These are phyloP conservation scores for Fomitopsis palustris DNA, from an alignment of 1,284 basidiomycete genomes.

Conservation along the genomic window DNA sequence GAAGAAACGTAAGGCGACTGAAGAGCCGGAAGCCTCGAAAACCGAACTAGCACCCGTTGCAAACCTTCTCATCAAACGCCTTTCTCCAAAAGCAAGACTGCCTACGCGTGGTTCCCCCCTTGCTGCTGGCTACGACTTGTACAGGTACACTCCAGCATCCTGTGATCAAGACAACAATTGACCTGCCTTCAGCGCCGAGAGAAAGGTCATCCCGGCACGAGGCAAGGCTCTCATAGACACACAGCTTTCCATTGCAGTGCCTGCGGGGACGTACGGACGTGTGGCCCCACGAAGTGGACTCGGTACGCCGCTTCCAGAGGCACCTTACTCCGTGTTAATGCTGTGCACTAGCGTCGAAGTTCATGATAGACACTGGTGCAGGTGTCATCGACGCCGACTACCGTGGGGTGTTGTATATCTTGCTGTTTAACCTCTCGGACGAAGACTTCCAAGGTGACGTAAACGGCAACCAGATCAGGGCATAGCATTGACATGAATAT, in stretches of 20 bases:
- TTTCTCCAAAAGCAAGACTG: slow-evolving; percentile 78
- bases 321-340: not conserved
- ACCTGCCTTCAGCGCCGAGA: slow-evolving; percentile 58
- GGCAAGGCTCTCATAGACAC: slow-evolving; percentile 91
- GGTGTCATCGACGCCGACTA: slow-evolving; percentile 98
- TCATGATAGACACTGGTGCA: slow-evolving; percentile 95
- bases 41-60: slow-evolving; percentile 34
- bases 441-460: slow-evolving; percentile 80
- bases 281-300: slow-evolving; percentile 94
- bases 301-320: slow-evolving; percentile 43
- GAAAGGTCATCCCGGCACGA: slow-evolving; percentile 74
- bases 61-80: slow-evolving; percentile 81
- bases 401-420: slow-evolving; percentile 88
- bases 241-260: slow-evolving; percentile 90
- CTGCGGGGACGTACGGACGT: slow-evolving; percentile 90
- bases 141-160: slow-evolving; percentile 52
- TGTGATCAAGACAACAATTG: not conserved
- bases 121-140: slow-evolving; percentile 94
- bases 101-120: slow-evolving; percentile 86
- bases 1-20: slow-evolving; percentile 61
- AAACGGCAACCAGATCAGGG: not conserved
- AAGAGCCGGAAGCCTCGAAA: slow-evolving; percentile 25
- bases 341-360: slow-evolving; percentile 75
- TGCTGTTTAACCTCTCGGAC: slow-evolving; percentile 92
- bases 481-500: not conserved